Evolutionary conservation across 2,329 filamentous ascomycete genomes (phyloP), one percentile per base, ranked within the genome.

Genomic region (Talaromyces sp.): DNA sequence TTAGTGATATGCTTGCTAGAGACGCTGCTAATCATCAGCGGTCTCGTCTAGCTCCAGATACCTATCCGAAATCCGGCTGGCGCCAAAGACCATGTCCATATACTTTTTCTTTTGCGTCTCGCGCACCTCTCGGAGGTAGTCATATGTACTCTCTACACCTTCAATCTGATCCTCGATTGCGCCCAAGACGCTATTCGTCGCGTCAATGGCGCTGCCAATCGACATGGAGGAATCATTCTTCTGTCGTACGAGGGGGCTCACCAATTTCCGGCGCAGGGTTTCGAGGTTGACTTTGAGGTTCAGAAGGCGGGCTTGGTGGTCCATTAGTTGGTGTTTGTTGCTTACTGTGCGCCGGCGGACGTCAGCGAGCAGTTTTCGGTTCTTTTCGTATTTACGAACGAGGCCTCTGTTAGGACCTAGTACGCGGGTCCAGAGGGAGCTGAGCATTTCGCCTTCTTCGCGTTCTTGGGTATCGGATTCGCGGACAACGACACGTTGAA

Each of bases 381-480:
- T 98, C 79, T 91, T 92, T 76, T 97, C 92, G 77, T 93, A 97
- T 77, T 97, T 97, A 74, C 87, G 86, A n/a, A 97, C 83, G 69
- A 89, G 85, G 52, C 83, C 84, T 8, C 90, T 88, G 72, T 91
- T 90, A 45, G 90, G 83, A 1, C 93, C 93, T 1, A 97, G 87
- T 24, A 96, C 87, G 56, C 89, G 88, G 2, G 91, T 90, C 94
- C 94, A 98, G 9, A 97, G 85, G 2, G 88, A 90, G 2, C 89
- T 89, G 50, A 97, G 88, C 72, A 95, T 85, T 72, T 97, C 92
- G 67, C 87, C 88, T 75, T 96, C 91, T 35, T 88, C 83, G 48
- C 89, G 88, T 68, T 97, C 92, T 74, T 97, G 92, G 6, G 86
- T 85, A 68, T 90, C 89, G 22, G 89, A 87, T 79, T 97, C 93